Evolutionary conservation across 2,329 filamentous ascomycete genomes (phyloP).

Genomic region (Fonsecaea erecta): DNA sequence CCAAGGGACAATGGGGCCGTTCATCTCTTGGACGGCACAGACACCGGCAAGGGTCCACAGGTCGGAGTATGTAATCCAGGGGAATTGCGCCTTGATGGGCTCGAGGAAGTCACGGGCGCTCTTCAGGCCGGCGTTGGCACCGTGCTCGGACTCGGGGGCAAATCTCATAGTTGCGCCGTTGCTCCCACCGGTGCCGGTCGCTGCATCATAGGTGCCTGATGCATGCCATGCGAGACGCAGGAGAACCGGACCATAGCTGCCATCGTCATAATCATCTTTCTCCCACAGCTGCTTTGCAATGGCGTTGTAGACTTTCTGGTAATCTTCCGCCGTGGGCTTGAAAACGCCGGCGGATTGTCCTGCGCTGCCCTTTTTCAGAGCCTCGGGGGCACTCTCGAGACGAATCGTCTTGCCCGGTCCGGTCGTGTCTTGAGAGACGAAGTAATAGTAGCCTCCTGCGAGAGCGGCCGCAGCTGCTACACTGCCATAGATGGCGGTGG

Average conservation of each 20-base stretch:
- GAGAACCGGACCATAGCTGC: constrained; percentile 90
- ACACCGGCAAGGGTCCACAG: constrained; percentile 93
- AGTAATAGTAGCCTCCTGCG: constrained; percentile 69
- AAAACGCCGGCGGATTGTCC: constrained; percentile 61
- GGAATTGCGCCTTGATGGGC: constrained; percentile 86
- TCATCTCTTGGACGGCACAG: constrained; percentile 90
- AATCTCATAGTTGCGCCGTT: constrained; percentile 99
- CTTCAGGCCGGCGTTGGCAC: constrained; percentile 89
- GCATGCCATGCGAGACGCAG: constrained; percentile 92
- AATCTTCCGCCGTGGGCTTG: constrained; percentile 80
- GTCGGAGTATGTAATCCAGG: constrained; percentile 96
- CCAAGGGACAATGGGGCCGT: constrained; percentile 85
- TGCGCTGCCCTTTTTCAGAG: constrained; percentile 48
- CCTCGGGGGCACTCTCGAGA: constrained; percentile 37
- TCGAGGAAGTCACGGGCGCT: constrained; percentile 89
- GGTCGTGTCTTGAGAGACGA: constrained; percentile 39
- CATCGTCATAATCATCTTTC: constrained; percentile 94
- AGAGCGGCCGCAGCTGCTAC: constrained; percentile 65
- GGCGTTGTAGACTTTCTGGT: constrained; percentile 92
- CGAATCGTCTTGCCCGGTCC: background rate
- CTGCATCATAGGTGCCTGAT: constrained; percentile 88
- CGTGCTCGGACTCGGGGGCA: constrained; percentile 83
- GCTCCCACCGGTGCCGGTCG: constrained; percentile 85
- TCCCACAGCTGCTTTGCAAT: constrained; percentile 80
- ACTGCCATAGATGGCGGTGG: constrained; percentile 61